Percentiles rank a stretch among this genome's conserved stretches.
Evolutionary conservation across 192 early-diverging fungal species (phyloP).

Genomic region (Spinellus fusiger): DNA sequence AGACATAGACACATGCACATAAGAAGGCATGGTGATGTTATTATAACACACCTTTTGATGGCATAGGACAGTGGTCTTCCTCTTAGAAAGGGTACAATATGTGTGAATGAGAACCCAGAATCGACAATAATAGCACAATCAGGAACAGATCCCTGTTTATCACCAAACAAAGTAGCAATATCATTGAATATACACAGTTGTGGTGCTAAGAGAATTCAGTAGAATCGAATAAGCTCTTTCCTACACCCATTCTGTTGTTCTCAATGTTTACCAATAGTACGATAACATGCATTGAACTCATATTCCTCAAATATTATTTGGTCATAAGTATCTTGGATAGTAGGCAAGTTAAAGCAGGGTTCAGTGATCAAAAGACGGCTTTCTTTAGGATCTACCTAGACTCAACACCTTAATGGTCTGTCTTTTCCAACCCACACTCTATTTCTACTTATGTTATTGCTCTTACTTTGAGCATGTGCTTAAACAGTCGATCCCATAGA

Average conservation of each 20-base stretch:
- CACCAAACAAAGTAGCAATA: conserved; percentile 33
- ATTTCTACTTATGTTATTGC: conserved; percentile 13
- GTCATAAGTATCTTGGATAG: conserved; percentile 64
- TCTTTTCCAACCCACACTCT: background rate
- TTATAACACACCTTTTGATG: conserved; percentile 42
- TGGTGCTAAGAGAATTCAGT: conserved; percentile 22
- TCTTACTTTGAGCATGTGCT: conserved; percentile 55
- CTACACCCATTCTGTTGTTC: conserved; percentile 4
- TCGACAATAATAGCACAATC: conserved; percentile 74
- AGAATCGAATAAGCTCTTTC: background rate
- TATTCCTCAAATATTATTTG: conserved; percentile 87
- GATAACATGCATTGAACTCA: conserved; percentile 51
- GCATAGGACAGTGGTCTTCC: conserved; percentile 48
- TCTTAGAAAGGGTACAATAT: conserved; percentile 63
- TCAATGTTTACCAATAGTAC: conserved; percentile 36
- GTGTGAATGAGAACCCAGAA: conserved; percentile 76
- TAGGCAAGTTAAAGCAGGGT: conserved; percentile 73
- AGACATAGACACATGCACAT: background rate
- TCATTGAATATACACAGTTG: conserved; percentile 52
- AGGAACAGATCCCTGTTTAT: conserved; percentile 27
- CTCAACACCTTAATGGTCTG: background rate
- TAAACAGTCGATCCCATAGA: conserved; percentile 74
- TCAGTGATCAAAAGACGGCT: conserved; percentile 67
- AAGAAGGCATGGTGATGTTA: background rate
- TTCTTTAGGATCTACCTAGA: conserved; percentile 50